These are phyloP conservation scores for Alternaria triticina DNA, from an alignment of 2,329 filamentous ascomycete species.

Conservation along the genomic window DNA sequence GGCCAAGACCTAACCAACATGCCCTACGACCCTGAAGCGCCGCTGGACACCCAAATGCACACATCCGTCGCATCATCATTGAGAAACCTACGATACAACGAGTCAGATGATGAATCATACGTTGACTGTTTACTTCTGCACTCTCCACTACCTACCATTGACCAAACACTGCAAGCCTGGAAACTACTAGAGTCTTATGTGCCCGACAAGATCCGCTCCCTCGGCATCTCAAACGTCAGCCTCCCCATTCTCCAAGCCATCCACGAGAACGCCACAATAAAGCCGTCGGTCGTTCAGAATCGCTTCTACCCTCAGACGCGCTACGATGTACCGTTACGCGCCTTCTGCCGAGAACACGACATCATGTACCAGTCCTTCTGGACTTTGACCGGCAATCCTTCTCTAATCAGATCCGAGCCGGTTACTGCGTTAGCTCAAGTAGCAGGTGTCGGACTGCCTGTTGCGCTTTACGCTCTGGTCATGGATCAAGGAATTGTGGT, in stretches of 20 bases:
- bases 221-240: slow-evolving; percentile 80
- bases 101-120: slow-evolving; percentile 53
- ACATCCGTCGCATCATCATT: slow-evolving; percentile 73
- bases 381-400: slow-evolving; percentile 66
- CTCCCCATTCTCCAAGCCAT: slow-evolving; percentile 63
- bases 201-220: slow-evolving; percentile 65
- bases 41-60: slow-evolving; percentile 69
- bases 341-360: slow-evolving; percentile 59
- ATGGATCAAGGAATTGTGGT: slow-evolving; percentile 59
- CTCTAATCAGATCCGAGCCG: slow-evolving; percentile 54
- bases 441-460: slow-evolving; percentile 51
- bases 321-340: slow-evolving; percentile 67
- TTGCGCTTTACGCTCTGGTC: slow-evolving; percentile 64
- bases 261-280: slow-evolving; percentile 54
- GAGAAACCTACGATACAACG: slow-evolving; percentile 59
- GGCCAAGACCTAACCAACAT: slow-evolving; percentile 67
- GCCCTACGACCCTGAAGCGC: slow-evolving; percentile 66
- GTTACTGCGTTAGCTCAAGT: slow-evolving; percentile 59
- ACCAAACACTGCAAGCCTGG: slow-evolving; percentile 70
- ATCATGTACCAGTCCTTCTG: slow-evolving; percentile 67
- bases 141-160: slow-evolving; percentile 59
- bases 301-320: slow-evolving; percentile 67
- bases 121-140: slow-evolving; percentile 67
- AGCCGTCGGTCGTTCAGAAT: slow-evolving; percentile 75
- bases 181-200: slow-evolving; percentile 69